phyloP scores from a whole-genome alignment of 2,329 filamentous ascomycete genomes.

The Penicillium sp. region DNA sequence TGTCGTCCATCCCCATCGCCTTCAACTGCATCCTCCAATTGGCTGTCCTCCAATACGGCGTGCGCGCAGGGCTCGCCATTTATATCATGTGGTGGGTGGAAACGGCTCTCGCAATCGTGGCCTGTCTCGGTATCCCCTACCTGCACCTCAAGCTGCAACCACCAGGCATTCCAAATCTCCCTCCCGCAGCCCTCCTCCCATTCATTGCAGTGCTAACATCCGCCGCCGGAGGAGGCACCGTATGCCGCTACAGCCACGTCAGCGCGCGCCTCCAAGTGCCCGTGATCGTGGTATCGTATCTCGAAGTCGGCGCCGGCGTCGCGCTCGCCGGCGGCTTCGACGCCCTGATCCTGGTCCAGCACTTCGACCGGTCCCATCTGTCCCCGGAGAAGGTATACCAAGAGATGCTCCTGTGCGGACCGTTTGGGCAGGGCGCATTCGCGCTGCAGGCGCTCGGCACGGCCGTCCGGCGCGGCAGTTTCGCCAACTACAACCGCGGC shows the following conservation, averaged over 20 bases:
- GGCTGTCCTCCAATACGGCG: conserved; percentile 50
- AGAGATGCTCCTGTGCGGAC: conserved; percentile 44
- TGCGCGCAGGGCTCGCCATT: conserved; percentile 26
- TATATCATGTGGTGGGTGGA: conserved; percentile 46
- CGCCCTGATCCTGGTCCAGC: conserved; percentile 34
- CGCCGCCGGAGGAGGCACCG: conserved; percentile 38
- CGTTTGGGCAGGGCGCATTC: conserved; percentile 42
- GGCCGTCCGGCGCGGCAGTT: conserved; percentile 29
- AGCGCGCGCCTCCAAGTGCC: conserved; percentile 35
- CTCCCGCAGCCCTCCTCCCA: conserved; percentile 39
- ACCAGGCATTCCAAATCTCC: conserved; percentile 32
- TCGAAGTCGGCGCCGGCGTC: conserved; percentile 38
- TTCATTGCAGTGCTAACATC: conserved; percentile 42
- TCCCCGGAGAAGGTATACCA: conserved; percentile 30
- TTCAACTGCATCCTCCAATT: conserved; percentile 36
- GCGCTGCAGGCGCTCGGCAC: conserved; percentile 40
- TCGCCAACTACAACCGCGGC: conserved; percentile 34
- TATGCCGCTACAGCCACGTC: conserved; percentile 33
- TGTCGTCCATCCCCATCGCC: conserved; percentile 40
- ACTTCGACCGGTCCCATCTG: conserved; percentile 28
- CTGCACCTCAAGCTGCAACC: conserved; percentile 39
- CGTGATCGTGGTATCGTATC: conserved; percentile 43
- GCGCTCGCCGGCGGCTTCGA: conserved; percentile 34
- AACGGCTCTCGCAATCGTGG: conserved; percentile 32
- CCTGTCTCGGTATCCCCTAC: conserved; percentile 36